Base-by-base conservation (phyloP, 2,329 filamentous ascomycete genomes). In the Monilinia aucupariae region DNA sequence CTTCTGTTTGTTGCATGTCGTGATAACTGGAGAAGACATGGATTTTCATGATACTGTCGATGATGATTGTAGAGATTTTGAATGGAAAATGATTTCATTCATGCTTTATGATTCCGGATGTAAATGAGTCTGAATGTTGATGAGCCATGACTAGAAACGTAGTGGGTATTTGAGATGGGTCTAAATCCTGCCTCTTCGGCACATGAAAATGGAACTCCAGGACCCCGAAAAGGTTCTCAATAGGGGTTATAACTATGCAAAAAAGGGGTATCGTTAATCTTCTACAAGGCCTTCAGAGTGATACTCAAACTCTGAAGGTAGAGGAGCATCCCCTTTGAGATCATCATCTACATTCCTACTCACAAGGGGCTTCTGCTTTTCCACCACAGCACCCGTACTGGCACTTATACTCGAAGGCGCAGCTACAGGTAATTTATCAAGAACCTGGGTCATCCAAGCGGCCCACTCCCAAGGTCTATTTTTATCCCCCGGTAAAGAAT, bases 401-500 rank as follows among this genome's bases (percentile, higher is more conserved):
- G 25, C 9, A 30, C 22, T 50, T 22, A 27, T 20, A 20, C 4
- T 20, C n/a, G 22, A 41, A n/a, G 25, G 22, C 15, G 25, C 37
- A 34, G 50, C 22, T 10, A 48, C n/a, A 0, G 32, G 39, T 15
- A 22, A 25, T 27, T 15, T 48, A 15, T 34, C 48, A 22, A 63
- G 48, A 64, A 64, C 58, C 62, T 56, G 70, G 1, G 71, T 73
- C 80, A 94, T 87, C 63, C 81, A 80, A 53, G 80, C 81, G 0
- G 89, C 90, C 92, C 92, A 96, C 68, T 89, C 80, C 88, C 88
- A 93, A 0, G 90, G 89, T 62, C 80, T 77, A 15, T 78, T 78
- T 2, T 72, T 73, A 30, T 83, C 86, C 1, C 86, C 87, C 0
- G 90, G 89, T 64, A 86, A 74, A 62, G 87, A 85, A 77, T 96